Evolutionary conservation across 768 basidiomycete genomes (phyloP).

Genomic region (Boletus rubescentipes): DNA sequence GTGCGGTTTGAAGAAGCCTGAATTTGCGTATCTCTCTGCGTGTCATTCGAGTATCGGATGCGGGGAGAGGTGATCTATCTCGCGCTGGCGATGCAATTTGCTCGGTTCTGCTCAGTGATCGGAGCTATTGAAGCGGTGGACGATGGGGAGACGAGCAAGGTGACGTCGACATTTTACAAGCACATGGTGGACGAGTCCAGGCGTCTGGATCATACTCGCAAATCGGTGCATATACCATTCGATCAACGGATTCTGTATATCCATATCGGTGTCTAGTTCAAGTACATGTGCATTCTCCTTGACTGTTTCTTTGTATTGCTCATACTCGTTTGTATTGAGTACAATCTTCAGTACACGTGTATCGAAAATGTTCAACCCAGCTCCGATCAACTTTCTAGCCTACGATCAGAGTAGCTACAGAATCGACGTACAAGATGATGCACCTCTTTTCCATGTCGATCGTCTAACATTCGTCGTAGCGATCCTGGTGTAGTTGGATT

Average conservation of each 20-base stretch:
- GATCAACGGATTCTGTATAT: too few relatives aligned
- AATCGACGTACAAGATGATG: constrained; percentile 43
- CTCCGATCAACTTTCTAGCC: background rate
- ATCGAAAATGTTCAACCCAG: constrained; percentile 45
- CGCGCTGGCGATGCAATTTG: background rate
- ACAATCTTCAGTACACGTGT: constrained; percentile 53
- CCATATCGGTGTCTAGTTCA: too few relatives aligned
- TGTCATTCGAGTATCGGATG: background rate
- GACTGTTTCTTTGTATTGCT: too few relatives aligned
- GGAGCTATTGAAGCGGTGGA: background rate
- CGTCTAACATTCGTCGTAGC: constrained; percentile 49
- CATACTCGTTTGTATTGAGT: too few relatives aligned
- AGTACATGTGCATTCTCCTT: too few relatives aligned
- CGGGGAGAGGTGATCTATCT: background rate
- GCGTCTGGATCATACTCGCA: background rate
- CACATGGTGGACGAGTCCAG: background rate
- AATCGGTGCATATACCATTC: too few relatives aligned
- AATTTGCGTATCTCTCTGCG: background rate
- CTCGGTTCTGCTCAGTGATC: background rate
- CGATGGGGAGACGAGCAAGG: background rate
- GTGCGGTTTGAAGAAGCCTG: background rate
- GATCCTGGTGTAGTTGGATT: constrained; percentile 57
- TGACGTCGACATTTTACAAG: background rate
- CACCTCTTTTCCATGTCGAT: constrained; percentile 50
- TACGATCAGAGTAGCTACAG: background rate